Percentiles rank a stretch among this genome's conserved stretches.
These are phyloP conservation scores for Coemansia aciculifera DNA, from an alignment of 192 early-diverging fungal genomes.

Conservation along the genomic window DNA sequence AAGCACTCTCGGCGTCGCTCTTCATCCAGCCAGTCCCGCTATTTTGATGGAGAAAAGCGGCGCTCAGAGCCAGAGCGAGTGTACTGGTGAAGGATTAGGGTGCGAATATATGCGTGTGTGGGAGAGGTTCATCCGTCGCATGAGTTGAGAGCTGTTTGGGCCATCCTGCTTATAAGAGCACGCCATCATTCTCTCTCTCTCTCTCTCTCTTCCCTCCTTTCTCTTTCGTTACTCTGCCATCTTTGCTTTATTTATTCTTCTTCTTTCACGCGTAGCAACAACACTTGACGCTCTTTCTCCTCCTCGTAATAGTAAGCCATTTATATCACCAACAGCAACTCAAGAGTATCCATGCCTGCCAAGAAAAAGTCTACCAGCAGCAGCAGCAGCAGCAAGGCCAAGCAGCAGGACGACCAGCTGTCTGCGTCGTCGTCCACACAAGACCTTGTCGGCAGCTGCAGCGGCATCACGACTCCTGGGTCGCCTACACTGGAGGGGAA, in stretches of 20 bases:
- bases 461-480: not conserved
- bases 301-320: not conserved
- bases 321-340: not conserved
- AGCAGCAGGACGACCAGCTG: constrained; percentile 10
- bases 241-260: not conserved
- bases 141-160: not conserved
- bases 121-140: not conserved
- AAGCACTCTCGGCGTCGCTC: not conserved
- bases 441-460: not conserved
- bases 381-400: constrained; percentile 21
- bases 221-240: not conserved
- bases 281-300: not conserved
- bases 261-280: not conserved
- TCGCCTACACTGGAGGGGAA: constrained; percentile 5
- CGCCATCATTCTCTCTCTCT: not conserved
- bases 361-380: constrained; percentile 29
- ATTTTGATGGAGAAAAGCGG: constrained; percentile 4
- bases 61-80: not conserved
- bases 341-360: constrained; percentile 20
- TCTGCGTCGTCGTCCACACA: constrained; percentile 6
- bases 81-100: not conserved
- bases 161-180: not conserved
- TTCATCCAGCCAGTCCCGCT: not conserved
- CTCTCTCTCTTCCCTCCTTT: not conserved
- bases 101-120: not conserved